Conservation (phyloP, 2,329 filamentous ascomycete genomes). For the Lasiodiplodia citricola region DNA sequence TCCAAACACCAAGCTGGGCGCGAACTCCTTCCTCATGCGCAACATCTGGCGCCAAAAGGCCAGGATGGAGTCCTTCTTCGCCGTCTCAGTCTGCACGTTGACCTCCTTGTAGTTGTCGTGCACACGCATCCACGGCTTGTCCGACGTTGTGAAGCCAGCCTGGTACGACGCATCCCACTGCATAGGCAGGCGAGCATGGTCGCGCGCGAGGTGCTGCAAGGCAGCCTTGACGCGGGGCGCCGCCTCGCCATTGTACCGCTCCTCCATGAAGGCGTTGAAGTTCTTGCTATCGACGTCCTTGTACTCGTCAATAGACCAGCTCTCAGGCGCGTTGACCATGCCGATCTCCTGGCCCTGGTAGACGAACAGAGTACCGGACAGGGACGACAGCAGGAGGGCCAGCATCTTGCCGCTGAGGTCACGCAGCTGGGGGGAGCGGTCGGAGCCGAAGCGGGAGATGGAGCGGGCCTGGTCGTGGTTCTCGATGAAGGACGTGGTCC, state of each 20-base stretch:
- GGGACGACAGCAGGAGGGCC: constrained; percentile 53
- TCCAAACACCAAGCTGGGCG: constrained; percentile 71
- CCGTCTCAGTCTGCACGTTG: constrained; percentile 64
- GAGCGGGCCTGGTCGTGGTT: constrained; percentile 68
- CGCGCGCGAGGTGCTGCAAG: constrained; percentile 64
- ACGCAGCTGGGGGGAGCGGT: constrained; percentile 53
- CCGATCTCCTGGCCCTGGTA: constrained; percentile 68
- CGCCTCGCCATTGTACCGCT: constrained; percentile 31
- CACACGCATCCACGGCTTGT: constrained; percentile 65
- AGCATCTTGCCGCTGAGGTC: constrained; percentile 59
- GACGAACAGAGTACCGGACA: constrained; percentile 63
- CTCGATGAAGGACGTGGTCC: constrained; percentile 66
- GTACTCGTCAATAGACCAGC: constrained; percentile 62
- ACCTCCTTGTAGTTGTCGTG: constrained; percentile 62
- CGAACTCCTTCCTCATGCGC: constrained; percentile 63
- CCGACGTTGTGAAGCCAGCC: constrained; percentile 65
- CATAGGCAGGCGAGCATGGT: constrained; percentile 72
- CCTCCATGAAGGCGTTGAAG: constrained; percentile 36
- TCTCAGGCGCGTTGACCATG: constrained; percentile 60
- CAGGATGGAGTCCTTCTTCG: constrained; percentile 59
- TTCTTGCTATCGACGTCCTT: constrained; percentile 65
- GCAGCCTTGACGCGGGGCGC: constrained; percentile 51
- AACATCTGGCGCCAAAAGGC: constrained; percentile 67
- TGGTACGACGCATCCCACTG: constrained; percentile 65
- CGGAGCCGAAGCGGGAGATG: constrained; percentile 57